Conservation (phyloP, 805 yeast species). For the Ogataea glucozyma region DNA sequence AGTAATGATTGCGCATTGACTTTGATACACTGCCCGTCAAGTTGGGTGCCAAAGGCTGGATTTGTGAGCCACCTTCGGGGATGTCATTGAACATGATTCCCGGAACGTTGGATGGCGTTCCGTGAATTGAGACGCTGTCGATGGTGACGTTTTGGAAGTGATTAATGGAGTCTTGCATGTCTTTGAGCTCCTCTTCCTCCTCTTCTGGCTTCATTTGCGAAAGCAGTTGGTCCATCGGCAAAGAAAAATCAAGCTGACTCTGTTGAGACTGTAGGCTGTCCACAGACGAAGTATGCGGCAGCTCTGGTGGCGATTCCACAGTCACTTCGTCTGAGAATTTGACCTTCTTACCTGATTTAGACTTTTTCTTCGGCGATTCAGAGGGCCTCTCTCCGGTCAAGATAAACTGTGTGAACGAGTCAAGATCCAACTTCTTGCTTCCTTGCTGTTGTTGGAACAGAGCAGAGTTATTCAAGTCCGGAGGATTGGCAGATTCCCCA, state of each 20-base stretch:
- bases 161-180: conserved; percentile 72
- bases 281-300: conserved; percentile 9
- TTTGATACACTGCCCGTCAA: conserved; percentile 58
- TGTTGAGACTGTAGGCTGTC: conserved; percentile 13
- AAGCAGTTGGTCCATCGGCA: conserved; percentile 78
- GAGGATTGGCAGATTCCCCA: no score
- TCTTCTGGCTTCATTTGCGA: conserved; percentile 54
- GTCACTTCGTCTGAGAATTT: conserved; percentile 71
- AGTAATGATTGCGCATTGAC: conserved; percentile 37
- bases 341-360: conserved; percentile 57
- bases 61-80: conserved; percentile 8
- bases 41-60: conserved; percentile 48
- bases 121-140: conserved; percentile 73
- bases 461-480: no score
- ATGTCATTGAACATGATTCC: conserved; percentile 16
- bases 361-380: conserved; percentile 39
- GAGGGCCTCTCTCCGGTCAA: conserved; percentile 77
- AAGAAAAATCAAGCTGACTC: conserved; percentile 50
- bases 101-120: conserved; percentile 61
- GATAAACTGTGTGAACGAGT: conserved; percentile 80
- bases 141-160: conserved; percentile 77
- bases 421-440: conserved; percentile 65
- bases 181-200: conserved; percentile 70
- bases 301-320: conserved; percentile 30
- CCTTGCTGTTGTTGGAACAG: conserved; percentile 12